Evolutionary conservation across 768 basidiomycete genomes (phyloP), one percentile per base, ranked within the genome.

Genomic region (Leucosporidium yakuticum): DNA sequence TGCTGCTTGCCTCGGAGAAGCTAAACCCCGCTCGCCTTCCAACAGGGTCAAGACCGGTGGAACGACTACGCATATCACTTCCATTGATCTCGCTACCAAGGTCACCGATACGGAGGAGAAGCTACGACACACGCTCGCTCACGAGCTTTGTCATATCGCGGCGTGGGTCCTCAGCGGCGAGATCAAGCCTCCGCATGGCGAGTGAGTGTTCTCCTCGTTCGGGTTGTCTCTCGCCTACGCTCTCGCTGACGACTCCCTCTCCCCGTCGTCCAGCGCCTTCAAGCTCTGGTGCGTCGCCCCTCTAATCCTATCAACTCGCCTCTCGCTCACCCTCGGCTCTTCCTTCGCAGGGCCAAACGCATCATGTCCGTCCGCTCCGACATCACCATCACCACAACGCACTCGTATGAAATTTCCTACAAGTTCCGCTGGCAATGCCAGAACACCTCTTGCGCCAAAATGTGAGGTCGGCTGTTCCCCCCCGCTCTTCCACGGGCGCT

Each of bases 101-200:
- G 80, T 82, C 4, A 75, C 78, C 49, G 81, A 81, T 55, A 79
- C 76, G 19, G 76, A 75, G 67, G 78, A 78, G 32, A 78, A 80
- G 69, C 76, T 82, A 9, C 73, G 77, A 27, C 76, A 77, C 62
- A 82, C 81, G 2, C 77, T 82, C 23, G 77, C 80, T 39, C 81
- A 82, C 63, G 81, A 82, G 73, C 77, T 82, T 76, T 82, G 81
- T 67, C 81, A 82, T 70, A 69, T 82, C 31, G 80, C 81, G 2
- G 75, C 77, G 4, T 82, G 80, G 80, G 51, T 79, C 17, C 76
- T 81, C 63, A 77, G 76, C 34, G 71, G 76, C 27, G 80, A 80
- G 60, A 75, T 75, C 48, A 78, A 79, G 63, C 80, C 79, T 39
- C 77, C 79, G 9, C 81, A 82, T 64, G 81, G 81, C 0, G 25